Evolutionary conservation across 257 asterid genomes (phyloP).

Genomic region (Rubia yunnanensis): DNA sequence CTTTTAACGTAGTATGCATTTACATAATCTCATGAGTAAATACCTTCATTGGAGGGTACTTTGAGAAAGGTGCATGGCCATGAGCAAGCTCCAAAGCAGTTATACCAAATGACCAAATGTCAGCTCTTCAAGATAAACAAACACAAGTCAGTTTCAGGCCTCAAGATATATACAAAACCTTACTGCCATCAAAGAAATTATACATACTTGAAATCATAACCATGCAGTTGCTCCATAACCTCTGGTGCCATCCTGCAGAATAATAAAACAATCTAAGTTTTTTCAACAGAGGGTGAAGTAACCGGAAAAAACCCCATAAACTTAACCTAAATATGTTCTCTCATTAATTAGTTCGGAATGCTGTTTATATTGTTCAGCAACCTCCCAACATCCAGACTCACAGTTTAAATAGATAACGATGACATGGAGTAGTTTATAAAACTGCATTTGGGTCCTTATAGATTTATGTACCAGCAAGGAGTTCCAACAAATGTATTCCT

Average conservation of each 20-base stretch:
- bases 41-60: constrained; percentile 99
- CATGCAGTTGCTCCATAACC: constrained; percentile 95
- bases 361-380: neutral
- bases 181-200: constrained; percentile 10
- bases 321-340: neutral
- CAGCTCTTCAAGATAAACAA: constrained; percentile 53
- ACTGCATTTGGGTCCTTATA: constrained; percentile 4
- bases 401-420: constrained; percentile 8
- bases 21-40: constrained; percentile 5
- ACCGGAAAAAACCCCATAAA: neutral
- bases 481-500: constrained; percentile 98
- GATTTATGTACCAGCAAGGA: constrained; percentile 84
- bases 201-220: constrained; percentile 92
- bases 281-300: neutral
- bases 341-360: neutral
- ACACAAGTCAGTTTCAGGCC: neutral
- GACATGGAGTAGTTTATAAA: neutral
- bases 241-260: constrained; percentile 98
- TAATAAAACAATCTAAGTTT: constrained; percentile 10
- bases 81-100: constrained; percentile 99
- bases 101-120: constrained; percentile 99
- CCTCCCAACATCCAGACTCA: neutral
- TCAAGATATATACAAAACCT: neutral
- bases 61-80: constrained; percentile 99
- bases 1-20: constrained; percentile 2